phyloP scores from a whole-genome alignment of 345 rosid species.

The Citrus trifoliata region DNA sequence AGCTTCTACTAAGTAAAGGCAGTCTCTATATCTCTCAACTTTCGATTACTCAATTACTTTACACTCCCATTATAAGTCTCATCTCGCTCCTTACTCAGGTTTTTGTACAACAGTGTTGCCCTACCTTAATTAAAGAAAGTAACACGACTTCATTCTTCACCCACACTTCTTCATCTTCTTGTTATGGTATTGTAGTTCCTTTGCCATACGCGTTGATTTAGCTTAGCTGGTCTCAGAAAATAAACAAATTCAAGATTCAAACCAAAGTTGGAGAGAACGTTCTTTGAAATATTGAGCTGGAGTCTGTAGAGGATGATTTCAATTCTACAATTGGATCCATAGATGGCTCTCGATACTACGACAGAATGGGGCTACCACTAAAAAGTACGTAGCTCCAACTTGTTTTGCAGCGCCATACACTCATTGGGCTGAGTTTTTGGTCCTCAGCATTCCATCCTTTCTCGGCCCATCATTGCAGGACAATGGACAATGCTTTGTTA shows the following conservation, averaged over 20 bases:
- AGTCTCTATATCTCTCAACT: background rate
- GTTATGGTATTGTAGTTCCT: slow-evolving; percentile 54
- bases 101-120: slow-evolving; percentile 10
- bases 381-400: slow-evolving; percentile 71
- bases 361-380: slow-evolving; percentile 75
- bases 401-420: slow-evolving; percentile 77
- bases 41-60: too few relatives aligned
- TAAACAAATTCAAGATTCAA: slow-evolving; percentile 71
- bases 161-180: too few relatives aligned
- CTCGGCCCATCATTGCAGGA: too few relatives aligned
- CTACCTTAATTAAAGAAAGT: slow-evolving; percentile 27
- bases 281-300: slow-evolving; percentile 51
- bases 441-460: slow-evolving; percentile 59
- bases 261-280: slow-evolving; percentile 56
- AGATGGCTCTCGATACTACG: slow-evolving; percentile 44
- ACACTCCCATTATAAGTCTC: background rate
- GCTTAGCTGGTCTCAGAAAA: slow-evolving; percentile 39
- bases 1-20: too few relatives aligned
- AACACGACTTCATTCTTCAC: too few relatives aligned
- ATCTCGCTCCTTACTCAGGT: background rate
- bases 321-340: slow-evolving; percentile 66
- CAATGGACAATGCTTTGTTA: too few relatives aligned
- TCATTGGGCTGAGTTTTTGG: slow-evolving; percentile 79
- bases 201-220: slow-evolving; percentile 49
- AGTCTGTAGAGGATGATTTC: slow-evolving; percentile 69